Evolutionary conservation across 2,329 filamentous ascomycete species (phyloP), one percentile per base, ranked within the genome.

Genomic region (Pseudocercospora pini-densiflorae): DNA sequence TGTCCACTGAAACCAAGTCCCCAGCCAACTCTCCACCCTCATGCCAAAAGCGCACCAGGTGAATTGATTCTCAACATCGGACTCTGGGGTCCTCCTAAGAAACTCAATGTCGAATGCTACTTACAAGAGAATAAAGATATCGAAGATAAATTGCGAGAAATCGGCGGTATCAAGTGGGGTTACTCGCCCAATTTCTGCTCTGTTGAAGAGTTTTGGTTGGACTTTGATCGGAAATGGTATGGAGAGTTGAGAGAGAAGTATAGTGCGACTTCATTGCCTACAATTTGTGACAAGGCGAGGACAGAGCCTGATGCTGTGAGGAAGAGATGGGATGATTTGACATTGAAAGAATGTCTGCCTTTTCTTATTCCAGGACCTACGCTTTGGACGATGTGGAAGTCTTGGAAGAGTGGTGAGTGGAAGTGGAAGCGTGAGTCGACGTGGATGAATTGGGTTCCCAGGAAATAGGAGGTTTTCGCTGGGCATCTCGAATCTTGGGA

Each of bases 131-230:
- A 96, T 79, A 86, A 89, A 33, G 85, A 84, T 49, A 83, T 96
- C 23, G 92, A 96, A 80, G 79, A 81, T 19, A 90, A 90, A 74
- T 85, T 93, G 4, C 82, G 82, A 59, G 83, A 87, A 70, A 84
- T 95, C 0, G 88, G 89, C 54, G 92, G 92, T 2, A 87, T 90
- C 81, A 96, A 96, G 81, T 95, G 92, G 90, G 82, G 95, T n/a
- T 96, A 96, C 77, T 92, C 92, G 1, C 90, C 93, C 74, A 90
- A 91, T 0, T 96, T 93, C 80, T 94, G 94, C 77, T 84, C 86
- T n/a, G 86, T 91, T 73, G 80, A 84, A 0, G 87, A 91, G 74
- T 92, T 92, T 78, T 91, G 89, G 89, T 73, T 79, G 40, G 81
- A 88, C 57, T 91, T 91, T 75, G 82, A 86, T 53, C 79, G 81